These are phyloP conservation scores for Epicoccum nigrum DNA, from an alignment of 2,329 filamentous ascomycete genomes.

Conservation along the genomic window DNA sequence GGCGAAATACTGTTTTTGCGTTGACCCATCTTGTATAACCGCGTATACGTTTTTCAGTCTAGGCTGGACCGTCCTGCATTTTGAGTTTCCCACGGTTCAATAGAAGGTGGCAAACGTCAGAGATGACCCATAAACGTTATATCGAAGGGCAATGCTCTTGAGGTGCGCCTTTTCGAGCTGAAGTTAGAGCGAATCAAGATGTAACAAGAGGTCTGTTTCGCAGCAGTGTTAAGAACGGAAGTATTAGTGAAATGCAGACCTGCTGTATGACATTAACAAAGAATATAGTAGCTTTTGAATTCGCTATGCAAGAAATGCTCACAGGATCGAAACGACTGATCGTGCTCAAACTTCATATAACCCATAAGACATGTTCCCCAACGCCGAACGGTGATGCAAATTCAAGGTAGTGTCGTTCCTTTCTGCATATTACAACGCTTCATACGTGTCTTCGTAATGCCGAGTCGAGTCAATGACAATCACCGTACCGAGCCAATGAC, in stretches of 20 bases:
- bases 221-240: not conserved
- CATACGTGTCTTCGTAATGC: not conserved
- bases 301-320: conserved; percentile 27
- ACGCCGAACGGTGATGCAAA: conserved; percentile 33
- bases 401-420: not conserved
- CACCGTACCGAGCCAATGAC: conserved; percentile 36
- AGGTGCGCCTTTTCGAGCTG: not conserved
- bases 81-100: not conserved
- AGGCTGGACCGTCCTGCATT: not conserved
- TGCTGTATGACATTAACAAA: not conserved
- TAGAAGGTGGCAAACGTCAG: too few species aligned
- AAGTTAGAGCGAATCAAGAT: not conserved
- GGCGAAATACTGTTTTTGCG: too few species aligned
- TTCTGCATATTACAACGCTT: conserved; percentile 1
- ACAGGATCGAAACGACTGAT: conserved; percentile 12
- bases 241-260: not conserved
- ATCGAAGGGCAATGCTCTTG: too few species aligned
- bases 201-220: not conserved
- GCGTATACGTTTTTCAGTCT: conserved; percentile 24
- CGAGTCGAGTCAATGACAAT: conserved; percentile 1
- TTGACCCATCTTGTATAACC: too few species aligned
- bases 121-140: too few species aligned
- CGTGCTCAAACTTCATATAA: conserved; percentile 9
- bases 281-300: conserved; percentile 5
- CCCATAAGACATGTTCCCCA: conserved; percentile 7